Evolutionary conservation across 2,329 filamentous ascomycete species (phyloP), one percentile per base, ranked within the genome.

Genomic region (Monosporascus sp.): DNA sequence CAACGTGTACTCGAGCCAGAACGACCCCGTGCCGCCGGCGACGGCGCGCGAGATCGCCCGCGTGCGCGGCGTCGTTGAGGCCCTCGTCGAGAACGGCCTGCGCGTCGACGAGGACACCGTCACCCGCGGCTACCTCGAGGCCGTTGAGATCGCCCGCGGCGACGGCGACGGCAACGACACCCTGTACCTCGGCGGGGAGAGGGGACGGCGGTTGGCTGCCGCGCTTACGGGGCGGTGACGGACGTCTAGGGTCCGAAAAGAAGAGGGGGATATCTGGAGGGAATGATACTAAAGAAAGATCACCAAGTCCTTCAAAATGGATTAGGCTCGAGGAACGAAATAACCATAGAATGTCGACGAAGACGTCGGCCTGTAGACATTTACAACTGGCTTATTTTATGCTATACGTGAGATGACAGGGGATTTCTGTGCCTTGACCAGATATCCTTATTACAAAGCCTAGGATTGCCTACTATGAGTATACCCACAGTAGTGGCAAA

Each of bases 1-100:
- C 63, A 89, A 86, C 51, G 90, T 96, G 62, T 99, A 99, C 72
- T 94, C 89, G 51, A 95, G 89, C 67, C 91, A 97, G 74, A 99
- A 99, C 68, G 93, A 97, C 68, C 80, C 83, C 52, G 91, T 99
- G 57, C 76, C 83, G 22, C 74, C 83, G 2, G 83, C 84, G 48
- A 93, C 90, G 17, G 84, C 94, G 76, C 82, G 86, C 57, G 94
- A 97, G 76, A 97, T 99, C 70, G 85, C 90, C 17, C 79, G 92
- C 54, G 79, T 97, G 46, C 80, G 88, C 37, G 89, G 89, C 22
- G 88, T 94, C 52, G 88, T 99, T 52, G 82, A 85, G 53, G 87
- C 90, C 1, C 73, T 99, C 54, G 89, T 96, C 2, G 88, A 95
- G 68, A 84, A 87, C 45, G 89, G 90, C 0, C 74, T 94, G 44